Evolutionary conservation across 176 grass and related monocot genomes (phyloP).

Genomic region (Triticum aestivum): IWGSC_CS_RefSeq_v2.1 NC_057796.1:452100725-452101224

Average conservation of each 20-base stretch:
- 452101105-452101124: neutral
- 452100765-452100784: no score
- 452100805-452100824: no score
- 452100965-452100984: neutral
- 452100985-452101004: neutral
- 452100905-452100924: no score
- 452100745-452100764: no score
- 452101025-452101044: neutral
- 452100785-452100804: no score
- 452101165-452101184: no score
- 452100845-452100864: no score
- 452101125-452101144: neutral
- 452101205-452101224: neutral
- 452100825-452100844: no score
- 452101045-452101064: neutral
- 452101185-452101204: neutral
- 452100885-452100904: no score
- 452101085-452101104: neutral
- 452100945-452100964: neutral
- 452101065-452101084: conserved; percentile 9
- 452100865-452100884: no score
- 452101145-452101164: neutral
- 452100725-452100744: no score
- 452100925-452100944: no score
- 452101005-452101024: neutral